A percentile compares a stretch with the other conserved stretches of the same genome.
These are phyloP conservation scores for Globisporangium alternatum DNA, from an alignment of 352 stramenopile species.

Conservation along the genomic window DNA sequence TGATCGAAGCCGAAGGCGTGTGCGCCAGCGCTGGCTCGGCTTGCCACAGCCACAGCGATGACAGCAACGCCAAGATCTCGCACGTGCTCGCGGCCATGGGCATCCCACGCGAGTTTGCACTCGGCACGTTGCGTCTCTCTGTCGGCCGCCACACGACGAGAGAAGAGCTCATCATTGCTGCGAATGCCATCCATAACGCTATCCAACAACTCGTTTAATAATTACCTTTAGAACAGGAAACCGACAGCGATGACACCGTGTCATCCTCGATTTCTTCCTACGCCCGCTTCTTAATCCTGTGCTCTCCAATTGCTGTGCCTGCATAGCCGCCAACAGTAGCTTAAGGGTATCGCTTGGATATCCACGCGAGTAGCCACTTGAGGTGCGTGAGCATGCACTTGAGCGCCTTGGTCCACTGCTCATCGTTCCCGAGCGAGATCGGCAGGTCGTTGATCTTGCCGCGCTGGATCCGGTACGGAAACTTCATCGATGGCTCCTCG, in stretches of 20 bases:
- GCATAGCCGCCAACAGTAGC: background rate
- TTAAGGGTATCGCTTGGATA: slow-evolving; percentile 79
- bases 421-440: slow-evolving; percentile 86
- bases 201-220: slow-evolving; percentile 37
- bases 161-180: slow-evolving; percentile 84
- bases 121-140: slow-evolving; percentile 94
- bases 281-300: background rate
- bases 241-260: background rate
- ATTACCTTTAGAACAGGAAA: background rate
- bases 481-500: slow-evolving; percentile 85
- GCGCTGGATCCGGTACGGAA: slow-evolving; percentile 90
- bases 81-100: slow-evolving; percentile 93
- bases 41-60: slow-evolving; percentile 85
- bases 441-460: slow-evolving; percentile 89
- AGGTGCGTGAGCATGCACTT: slow-evolving; percentile 92
- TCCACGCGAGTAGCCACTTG: slow-evolving; percentile 93
- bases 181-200: slow-evolving; percentile 73
- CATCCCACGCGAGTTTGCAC: slow-evolving; percentile 83
- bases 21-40: slow-evolving; percentile 92
- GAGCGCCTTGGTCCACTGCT: slow-evolving; percentile 90
- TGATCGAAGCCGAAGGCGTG: slow-evolving; percentile 82
- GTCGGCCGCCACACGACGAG: slow-evolving; percentile 89
- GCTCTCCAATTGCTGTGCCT: too few relatives aligned
- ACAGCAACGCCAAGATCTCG: slow-evolving; percentile 67
- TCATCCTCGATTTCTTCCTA: background rate